Base-by-base conservation (phyloP, 345 rosid species). In the Citrus inodora region DNA sequence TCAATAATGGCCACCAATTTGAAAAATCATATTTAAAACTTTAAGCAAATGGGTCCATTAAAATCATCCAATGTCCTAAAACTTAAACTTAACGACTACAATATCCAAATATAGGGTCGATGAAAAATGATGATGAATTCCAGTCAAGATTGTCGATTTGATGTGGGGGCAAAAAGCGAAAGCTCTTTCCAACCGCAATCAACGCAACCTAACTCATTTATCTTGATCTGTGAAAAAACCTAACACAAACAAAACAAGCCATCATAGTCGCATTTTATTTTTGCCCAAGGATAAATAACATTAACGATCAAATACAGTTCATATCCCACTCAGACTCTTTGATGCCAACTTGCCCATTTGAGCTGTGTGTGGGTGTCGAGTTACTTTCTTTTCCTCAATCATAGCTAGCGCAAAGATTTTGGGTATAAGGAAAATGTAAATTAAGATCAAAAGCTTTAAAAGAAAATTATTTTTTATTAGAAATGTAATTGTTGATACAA, bases 131-230 rank as follows among this genome's bases (percentile, higher is more conserved):
- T 70, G 33, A 17, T 28, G 38, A 32, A 35, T 37, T 11, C 66
- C 6, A 74, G 81, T 77, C 83, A 73, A 81, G 24, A 81, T 68
- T 74, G 82, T 71, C 65, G 63, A 64, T 77, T 40, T 56, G 58
- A 48, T 73, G 80, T 51, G 74, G 67, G 66, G 81, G 66, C 73
- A 63, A 32, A 32, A 3, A 28, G 33, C 65, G 10, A 71, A 32
- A 19, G 46, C 59, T 19, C 69, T 61, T 82, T 73, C 22, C 40
- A 22, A 40, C 78, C 85, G 87, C 84, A 80, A 85, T 85, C 85
- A 85, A 71, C 85, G 87, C 82, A 77, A 14, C 71, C 74, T 10
- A 76, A 78, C 78, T 17, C 62, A 42, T 55, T 70, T 42, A 56
- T 66, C 75, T 65, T 16, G 37, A 7, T 19, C 9, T 28, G 58